Evolutionary conservation across 257 asterid genomes (phyloP).

Genomic region (Fraxinus excelsior): DNA sequence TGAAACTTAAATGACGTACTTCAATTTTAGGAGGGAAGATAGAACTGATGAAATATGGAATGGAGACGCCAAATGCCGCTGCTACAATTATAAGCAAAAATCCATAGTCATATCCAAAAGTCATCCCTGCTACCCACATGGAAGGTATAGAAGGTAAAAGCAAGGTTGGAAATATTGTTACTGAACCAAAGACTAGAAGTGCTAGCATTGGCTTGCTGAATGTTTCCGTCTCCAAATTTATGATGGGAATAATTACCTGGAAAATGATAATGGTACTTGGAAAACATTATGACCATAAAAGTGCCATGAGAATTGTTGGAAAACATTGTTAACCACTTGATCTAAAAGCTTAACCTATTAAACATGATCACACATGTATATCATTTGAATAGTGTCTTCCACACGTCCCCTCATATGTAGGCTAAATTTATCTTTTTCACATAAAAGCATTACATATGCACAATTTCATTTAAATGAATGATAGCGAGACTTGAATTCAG

Average conservation of each 20-base stretch:
- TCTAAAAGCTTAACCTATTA: no score
- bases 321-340: no score
- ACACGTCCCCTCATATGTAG: no score
- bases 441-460: no score
- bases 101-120: constrained; percentile 79
- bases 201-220: constrained; percentile 65
- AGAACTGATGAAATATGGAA: constrained; percentile 83
- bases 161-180: constrained; percentile 60
- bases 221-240: constrained; percentile 71
- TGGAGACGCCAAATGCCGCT: constrained; percentile 63
- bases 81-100: constrained; percentile 66
- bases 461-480: no score
- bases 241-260: constrained; percentile 67
- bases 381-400: no score
- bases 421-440: no score
- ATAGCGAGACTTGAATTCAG: no score
- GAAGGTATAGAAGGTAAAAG: constrained; percentile 80
- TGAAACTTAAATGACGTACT: constrained; percentile 38
- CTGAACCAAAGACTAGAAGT: constrained; percentile 65
- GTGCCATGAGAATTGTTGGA: background rate
- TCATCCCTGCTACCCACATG: constrained; percentile 92
- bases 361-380: background rate
- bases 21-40: constrained; percentile 74
- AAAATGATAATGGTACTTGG: background rate
- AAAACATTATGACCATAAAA: background rate